A percentile compares a stretch with the other conserved stretches of the same genome.
Evolutionary conservation across 1,284 basidiomycete species (phyloP).

Genomic region (Earliella scabrosa): DNA sequence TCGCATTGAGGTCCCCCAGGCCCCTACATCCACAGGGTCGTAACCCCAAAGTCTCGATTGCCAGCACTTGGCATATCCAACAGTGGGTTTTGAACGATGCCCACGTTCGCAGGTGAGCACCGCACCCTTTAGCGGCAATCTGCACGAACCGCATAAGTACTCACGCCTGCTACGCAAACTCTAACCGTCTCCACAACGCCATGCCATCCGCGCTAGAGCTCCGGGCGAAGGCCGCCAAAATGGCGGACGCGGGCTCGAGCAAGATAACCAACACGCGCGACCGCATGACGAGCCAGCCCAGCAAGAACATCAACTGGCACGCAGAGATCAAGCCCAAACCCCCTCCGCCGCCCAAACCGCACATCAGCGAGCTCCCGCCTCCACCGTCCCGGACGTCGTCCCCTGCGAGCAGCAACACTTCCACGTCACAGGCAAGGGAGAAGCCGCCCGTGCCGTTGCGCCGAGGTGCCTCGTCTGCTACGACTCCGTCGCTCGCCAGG

Average conservation of each 20-base stretch:
- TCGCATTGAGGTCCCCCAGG: too few relatives aligned
- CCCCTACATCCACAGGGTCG: too few relatives aligned
- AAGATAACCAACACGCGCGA: conserved; percentile 61
- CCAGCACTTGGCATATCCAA: too few relatives aligned
- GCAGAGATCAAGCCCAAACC: conserved; percentile 42
- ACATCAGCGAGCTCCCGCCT: conserved; percentile 24
- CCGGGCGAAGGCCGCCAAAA: conserved; percentile 64
- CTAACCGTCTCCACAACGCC: background rate
- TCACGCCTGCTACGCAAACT: background rate
- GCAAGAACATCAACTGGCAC: conserved; percentile 67
- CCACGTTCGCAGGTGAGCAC: conserved; percentile 23
- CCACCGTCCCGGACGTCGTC: conserved; percentile 23
- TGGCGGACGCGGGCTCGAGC: conserved; percentile 55
- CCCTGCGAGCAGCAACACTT: conserved; percentile 3
- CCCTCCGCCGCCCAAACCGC: conserved; percentile 29
- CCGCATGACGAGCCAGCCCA: conserved; percentile 55
- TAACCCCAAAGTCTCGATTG: too few relatives aligned
- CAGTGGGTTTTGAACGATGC: too few relatives aligned
- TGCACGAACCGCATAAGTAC: background rate
- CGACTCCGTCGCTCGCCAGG: background rate
- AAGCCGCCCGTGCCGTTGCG: conserved; percentile 15
- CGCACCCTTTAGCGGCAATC: background rate
- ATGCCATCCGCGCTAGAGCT: conserved; percentile 42
- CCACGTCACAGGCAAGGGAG: background rate
- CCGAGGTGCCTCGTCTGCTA: conserved; percentile 3